Conservation (phyloP, 495 filamentous ascomycete genomes). For the Daldinia childiae region DNA sequence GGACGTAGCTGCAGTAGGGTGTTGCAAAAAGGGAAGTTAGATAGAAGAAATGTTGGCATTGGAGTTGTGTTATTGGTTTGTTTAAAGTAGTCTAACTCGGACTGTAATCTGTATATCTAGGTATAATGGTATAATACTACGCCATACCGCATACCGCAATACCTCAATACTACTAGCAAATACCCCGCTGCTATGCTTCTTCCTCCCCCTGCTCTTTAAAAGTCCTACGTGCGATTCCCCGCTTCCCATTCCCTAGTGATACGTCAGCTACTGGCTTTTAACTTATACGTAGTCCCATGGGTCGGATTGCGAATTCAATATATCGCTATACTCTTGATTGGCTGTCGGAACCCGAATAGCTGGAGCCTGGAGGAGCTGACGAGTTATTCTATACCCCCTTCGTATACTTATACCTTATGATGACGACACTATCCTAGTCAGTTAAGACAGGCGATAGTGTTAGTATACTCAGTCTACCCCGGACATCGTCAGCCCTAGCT, state of each 20-base stretch:
- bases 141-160: not conserved
- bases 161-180: not conserved
- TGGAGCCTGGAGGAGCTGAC: slow-evolving; percentile 14
- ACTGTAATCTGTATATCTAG: slow-evolving; percentile 2
- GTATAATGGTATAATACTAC: slow-evolving; percentile 13
- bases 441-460: not conserved
- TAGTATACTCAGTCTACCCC: slow-evolving; percentile 10
- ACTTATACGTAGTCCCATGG: slow-evolving; percentile 13
- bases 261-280: slow-evolving; percentile 21
- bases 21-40: slow-evolving; percentile 37
- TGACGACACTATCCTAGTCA: slow-evolving; percentile 15
- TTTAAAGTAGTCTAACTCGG: not conserved
- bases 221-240: slow-evolving; percentile 29
- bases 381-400: not conserved
- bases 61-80: slow-evolving; percentile 17
- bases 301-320: slow-evolving; percentile 25
- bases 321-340: slow-evolving; percentile 30
- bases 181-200: slow-evolving; percentile 22
- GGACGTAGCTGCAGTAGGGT: slow-evolving; percentile 3
- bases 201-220: not conserved
- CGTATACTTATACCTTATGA: not conserved
- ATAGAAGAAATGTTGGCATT: slow-evolving; percentile 13
- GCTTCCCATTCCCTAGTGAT: slow-evolving; percentile 7
- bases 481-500: slow-evolving; percentile 22
- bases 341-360: slow-evolving; percentile 13